These are phyloP conservation scores for Lecanosticta acicola DNA, from an alignment of 2,329 filamentous ascomycete species.

Conservation along the genomic window DNA sequence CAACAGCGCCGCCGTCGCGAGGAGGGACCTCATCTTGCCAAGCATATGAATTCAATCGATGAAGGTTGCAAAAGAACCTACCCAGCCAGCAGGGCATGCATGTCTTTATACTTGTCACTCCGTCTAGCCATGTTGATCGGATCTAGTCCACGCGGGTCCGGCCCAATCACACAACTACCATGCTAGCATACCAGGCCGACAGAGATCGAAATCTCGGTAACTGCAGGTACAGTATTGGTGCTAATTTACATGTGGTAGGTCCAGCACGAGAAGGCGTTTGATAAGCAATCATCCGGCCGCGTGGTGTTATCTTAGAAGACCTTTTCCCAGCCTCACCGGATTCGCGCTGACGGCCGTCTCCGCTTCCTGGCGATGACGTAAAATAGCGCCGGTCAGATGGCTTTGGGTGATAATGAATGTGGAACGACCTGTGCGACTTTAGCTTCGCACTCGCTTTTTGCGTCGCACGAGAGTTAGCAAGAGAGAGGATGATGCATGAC, in stretches of 20 bases:
- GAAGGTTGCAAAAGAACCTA: too few species aligned
- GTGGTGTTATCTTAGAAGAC: background rate
- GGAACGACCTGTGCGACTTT: too few species aligned
- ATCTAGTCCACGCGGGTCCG: too few species aligned
- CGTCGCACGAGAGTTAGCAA: too few species aligned
- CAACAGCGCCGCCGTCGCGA: slow-evolving; percentile 7
- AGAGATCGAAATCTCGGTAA: background rate
- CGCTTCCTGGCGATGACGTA: slow-evolving; percentile 1
- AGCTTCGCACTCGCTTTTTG: too few species aligned
- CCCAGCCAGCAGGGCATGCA: too few species aligned
- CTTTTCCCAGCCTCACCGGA: background rate
- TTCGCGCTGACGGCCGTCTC: background rate
- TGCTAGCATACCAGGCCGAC: background rate
- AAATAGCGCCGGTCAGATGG: background rate
- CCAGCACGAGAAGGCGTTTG: background rate
- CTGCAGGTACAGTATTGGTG: background rate
- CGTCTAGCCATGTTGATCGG: too few species aligned
- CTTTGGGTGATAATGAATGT: too few species aligned
- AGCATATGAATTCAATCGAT: background rate
- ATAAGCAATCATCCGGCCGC: background rate
- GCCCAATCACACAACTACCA: too few species aligned
- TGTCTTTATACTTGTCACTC: too few species aligned
- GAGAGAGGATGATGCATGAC: too few species aligned
- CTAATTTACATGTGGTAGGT: background rate
- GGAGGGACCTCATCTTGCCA: background rate